Evolutionary conservation across 2,329 filamentous ascomycete species (phyloP).

Genomic region (Cladosporium oxysporum): DNA sequence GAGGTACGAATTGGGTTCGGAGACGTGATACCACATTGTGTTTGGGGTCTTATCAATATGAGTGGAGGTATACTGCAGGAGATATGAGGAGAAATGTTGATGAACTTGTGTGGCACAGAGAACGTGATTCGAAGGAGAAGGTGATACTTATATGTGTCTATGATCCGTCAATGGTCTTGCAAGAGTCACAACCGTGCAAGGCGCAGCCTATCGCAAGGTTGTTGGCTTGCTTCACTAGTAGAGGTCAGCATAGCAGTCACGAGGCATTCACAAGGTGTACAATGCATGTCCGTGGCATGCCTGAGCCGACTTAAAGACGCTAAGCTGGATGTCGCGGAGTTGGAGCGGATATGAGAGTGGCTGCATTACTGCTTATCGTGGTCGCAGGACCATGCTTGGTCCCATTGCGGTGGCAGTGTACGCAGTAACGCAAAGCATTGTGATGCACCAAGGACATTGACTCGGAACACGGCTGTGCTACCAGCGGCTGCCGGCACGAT

Average conservation of each 20-base stretch:
- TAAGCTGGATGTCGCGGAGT: neutral
- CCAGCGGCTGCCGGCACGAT: neutral
- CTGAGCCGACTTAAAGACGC: neutral
- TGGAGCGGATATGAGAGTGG: neutral
- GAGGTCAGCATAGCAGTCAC: neutral
- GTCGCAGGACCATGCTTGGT: neutral
- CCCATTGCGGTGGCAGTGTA: neutral
- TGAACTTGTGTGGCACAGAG: neutral
- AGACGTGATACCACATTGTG: conserved; percentile 54
- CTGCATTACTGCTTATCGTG: neutral
- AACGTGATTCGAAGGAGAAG: neutral
- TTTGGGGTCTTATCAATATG: conserved; percentile 16
- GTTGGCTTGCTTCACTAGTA: neutral
- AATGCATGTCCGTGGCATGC: neutral
- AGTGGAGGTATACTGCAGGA: neutral
- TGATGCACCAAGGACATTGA: neutral
- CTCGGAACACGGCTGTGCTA: neutral
- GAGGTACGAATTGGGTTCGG: conserved; percentile 79
- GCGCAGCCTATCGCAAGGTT: neutral
- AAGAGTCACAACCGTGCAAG: neutral
- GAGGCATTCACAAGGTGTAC: neutral
- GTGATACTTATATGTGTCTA: neutral
- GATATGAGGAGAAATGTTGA: neutral
- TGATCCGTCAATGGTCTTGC: neutral
- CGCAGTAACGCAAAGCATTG: neutral